Base-by-base conservation (phyloP, 2,329 filamentous ascomycete genomes). In the Fusarium palustre region DNA sequence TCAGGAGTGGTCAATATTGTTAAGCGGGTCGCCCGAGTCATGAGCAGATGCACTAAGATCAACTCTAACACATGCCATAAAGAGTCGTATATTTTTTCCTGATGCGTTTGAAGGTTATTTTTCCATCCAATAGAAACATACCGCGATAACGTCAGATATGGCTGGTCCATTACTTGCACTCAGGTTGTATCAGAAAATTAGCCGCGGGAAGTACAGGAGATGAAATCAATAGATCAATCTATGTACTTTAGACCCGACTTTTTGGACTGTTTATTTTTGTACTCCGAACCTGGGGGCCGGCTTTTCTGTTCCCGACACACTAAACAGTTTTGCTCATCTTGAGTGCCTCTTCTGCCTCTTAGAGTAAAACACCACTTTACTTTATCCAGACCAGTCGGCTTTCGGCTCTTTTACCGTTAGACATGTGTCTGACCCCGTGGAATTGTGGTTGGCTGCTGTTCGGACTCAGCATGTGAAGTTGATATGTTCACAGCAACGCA, bases 21-120 rank as follows among this genome's bases (percentile, higher is more conserved):
- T 70, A 70, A 55, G 46, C 67, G 55, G 52, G 47, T 30, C 64
- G 28, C 68, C 45, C 43, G 68, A 68, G 68, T 71, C 68, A 70
- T 68, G 59, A 28, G n/a, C 12, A 49, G 42, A 30, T 48, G 30
- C 49, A 56, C 68, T 70, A 70, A 16, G 30, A 47, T 68, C 55
- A 65, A 70, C 68, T 54, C 56, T 28, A 43, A 31, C 64, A 57
- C 63, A 59, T 66, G 50, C 49, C 43, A 39, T 20, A 20, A 53
- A 63, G 54, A 41, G 65, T 69, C 49, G 52, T 9, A 50, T 57
- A 50, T 62, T 59, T 63, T 53, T 66, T 48, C 63, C 59, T 53
- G 48, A 58, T 70, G 63, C 59, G 59, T 67, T 58, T 57, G 55
- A 56, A 53, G 38, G 54, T 60, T 68, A 48, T 70, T 59, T 56